Percentiles rank a stretch among this genome's conserved stretches.
phyloP scores from a whole-genome alignment of 352 stramenopile species.

The Phytophthora uliginosa region DNA sequence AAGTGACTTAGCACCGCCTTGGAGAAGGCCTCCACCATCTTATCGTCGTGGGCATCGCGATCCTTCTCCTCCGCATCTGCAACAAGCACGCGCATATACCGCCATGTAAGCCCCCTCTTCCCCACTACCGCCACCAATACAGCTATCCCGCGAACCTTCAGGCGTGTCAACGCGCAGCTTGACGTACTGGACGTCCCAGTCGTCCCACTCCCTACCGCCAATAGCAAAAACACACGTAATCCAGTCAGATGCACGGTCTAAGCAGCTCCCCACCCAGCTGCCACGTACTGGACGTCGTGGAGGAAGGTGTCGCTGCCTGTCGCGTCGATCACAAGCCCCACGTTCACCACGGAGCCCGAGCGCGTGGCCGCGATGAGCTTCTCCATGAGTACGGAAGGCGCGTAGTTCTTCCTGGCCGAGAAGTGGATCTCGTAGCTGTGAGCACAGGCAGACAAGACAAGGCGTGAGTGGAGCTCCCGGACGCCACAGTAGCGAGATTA shows the following conservation, averaged over 20 bases:
- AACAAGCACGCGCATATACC: conserved; percentile 5
- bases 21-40: conserved; percentile 72
- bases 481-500: neutral
- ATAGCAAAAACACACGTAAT: neutral
- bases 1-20: conserved; percentile 67
- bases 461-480: neutral
- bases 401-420: conserved; percentile 60
- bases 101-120: conserved; percentile 2
- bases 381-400: conserved; percentile 85
- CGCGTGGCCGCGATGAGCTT: conserved; percentile 77
- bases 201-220: conserved; percentile 80
- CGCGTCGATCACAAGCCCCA: conserved; percentile 85
- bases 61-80: conserved; percentile 44
- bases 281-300: conserved; percentile 78
- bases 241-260: neutral
- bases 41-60: conserved; percentile 52
- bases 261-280: neutral
- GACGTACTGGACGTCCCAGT: conserved; percentile 89
- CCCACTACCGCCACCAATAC: neutral
- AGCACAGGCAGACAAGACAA: neutral
- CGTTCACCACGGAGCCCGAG: conserved; percentile 68
- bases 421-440: conserved; percentile 89
- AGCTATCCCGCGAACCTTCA: conserved; percentile 38
- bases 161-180: conserved; percentile 62
- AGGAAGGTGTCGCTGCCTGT: conserved; percentile 76